Base-by-base conservation (phyloP, 129 eudicot genomes). In the Artemisia tridentata region DNA sequence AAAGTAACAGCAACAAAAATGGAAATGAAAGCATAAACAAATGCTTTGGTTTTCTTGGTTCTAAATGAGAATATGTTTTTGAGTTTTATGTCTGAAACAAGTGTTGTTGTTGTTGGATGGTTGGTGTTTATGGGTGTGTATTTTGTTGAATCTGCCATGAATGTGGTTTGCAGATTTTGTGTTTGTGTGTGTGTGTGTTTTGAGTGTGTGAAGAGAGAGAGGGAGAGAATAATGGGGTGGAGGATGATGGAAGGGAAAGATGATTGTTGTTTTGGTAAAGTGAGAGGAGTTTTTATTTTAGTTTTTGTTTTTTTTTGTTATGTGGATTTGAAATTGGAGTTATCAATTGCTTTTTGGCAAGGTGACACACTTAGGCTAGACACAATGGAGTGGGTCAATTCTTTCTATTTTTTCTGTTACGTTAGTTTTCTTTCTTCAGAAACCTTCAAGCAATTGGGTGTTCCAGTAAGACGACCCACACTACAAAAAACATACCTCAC, bases 121-220 rank as follows among this genome's bases (percentile, higher is more conserved):
- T 34, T 38, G 45, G 45, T 38, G 45, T 38, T 38, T 38, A 85
- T 73, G 74, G 96, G 89, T 34, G 82, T 78, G 76, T 87, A 85
- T 71, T 90, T 93, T 11, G 93, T 67, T 69, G 81, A 76, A 55
- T 84, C 96, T 47, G 91, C 90, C 98, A 89, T 92, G 43, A 52
- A 5, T n/a, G 27, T 38, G 49, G 60, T 19, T 21, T 74, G 72
- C 43, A 54, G 38, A 60, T 21, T 67, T 7, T 3, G 7, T 56
- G 71, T 18, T 50, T 0, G 7, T 65, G 12, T 73, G 29, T 43
- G 73, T 0, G 43, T 38, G 64, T 57, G 16, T 52, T 25, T 71
- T 65, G 15, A 64, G 66, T 55, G 65, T 74, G 68, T 21, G 46
- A 1, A 13, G 46, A 72, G 46, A 46, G 75, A 71, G 47, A 14